A percentile compares a stretch with the other conserved stretches of the same genome.
phyloP scores from a whole-genome alignment of 2,329 filamentous ascomycete genomes.

The Apiospora hydei region DNA sequence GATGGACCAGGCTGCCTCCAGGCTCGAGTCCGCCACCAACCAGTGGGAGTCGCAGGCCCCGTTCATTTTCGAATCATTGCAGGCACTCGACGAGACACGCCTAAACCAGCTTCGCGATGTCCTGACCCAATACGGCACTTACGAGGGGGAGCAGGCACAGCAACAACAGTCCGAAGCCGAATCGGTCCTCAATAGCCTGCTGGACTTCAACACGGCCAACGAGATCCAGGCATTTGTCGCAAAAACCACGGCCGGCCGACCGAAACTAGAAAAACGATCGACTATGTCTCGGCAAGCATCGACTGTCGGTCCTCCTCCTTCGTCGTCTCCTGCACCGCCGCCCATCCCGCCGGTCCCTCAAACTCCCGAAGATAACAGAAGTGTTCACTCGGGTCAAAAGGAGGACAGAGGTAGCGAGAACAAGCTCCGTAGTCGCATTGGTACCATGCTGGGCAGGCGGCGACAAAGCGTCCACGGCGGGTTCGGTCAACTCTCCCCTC shows the following conservation, averaged over 20 bases:
- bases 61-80: constrained; percentile 91
- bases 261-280: constrained; percentile 52
- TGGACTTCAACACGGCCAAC: constrained; percentile 85
- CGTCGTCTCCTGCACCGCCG: constrained; percentile 26
- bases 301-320: not conserved
- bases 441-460: constrained; percentile 72
- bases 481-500: constrained; percentile 63
- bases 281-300: constrained; percentile 32
- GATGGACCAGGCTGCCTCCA: constrained; percentile 74
- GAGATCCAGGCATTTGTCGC: constrained; percentile 80
- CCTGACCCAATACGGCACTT: constrained; percentile 90
- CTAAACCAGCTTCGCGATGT: constrained; percentile 90
- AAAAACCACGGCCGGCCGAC: constrained; percentile 52
- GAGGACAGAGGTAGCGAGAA: constrained; percentile 56
- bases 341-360: constrained; percentile 27
- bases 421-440: constrained; percentile 68
- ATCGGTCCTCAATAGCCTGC: constrained; percentile 78
- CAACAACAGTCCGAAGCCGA: constrained; percentile 77
- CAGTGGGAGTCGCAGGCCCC: constrained; percentile 96
- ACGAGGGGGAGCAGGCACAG: constrained; percentile 88
- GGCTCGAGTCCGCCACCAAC: constrained; percentile 77
- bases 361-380: constrained; percentile 47
- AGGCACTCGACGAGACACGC: constrained; percentile 87
- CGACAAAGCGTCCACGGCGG: constrained; percentile 72
- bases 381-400: constrained; percentile 54